Conservation (phyloP, 2,329 filamentous ascomycete species). For the Cladosporium austrohemisphaericum region DNA sequence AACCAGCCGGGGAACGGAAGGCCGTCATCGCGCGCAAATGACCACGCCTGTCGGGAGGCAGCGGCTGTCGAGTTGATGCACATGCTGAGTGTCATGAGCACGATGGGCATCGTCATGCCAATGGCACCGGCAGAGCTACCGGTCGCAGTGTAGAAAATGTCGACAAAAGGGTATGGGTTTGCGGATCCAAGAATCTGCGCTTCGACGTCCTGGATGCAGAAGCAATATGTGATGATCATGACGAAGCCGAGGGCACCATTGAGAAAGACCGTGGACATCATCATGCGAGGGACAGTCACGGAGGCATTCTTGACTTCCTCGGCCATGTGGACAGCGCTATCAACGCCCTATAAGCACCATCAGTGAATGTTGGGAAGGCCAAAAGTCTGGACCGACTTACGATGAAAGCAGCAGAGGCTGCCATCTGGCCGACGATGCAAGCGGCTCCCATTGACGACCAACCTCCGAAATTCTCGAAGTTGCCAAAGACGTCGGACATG, state of each 20-base stretch:
- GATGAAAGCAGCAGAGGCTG: slow-evolving; percentile 12
- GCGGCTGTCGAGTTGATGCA: slow-evolving; percentile 38
- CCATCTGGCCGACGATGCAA: slow-evolving; percentile 25
- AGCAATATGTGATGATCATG: slow-evolving; percentile 37
- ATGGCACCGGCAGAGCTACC: slow-evolving; percentile 33
- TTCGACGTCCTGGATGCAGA: slow-evolving; percentile 17
- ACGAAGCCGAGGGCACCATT: slow-evolving; percentile 41
- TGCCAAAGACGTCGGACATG: slow-evolving; percentile 24
- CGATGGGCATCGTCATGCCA: slow-evolving; percentile 33
- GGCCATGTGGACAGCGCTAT: slow-evolving; percentile 17
- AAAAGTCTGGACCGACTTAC: background rate
- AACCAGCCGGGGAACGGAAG: slow-evolving; percentile 35
- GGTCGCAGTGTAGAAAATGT: slow-evolving; percentile 37
- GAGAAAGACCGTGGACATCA: slow-evolving; percentile 39
- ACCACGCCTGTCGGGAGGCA: slow-evolving; percentile 41
- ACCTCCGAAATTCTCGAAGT: slow-evolving; percentile 22
- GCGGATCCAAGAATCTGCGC: slow-evolving; percentile 19
- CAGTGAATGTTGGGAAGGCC: background rate
- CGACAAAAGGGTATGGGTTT: slow-evolving; percentile 34
- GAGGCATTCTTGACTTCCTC: slow-evolving; percentile 33
- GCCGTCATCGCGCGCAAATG: slow-evolving; percentile 43
- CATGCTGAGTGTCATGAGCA: slow-evolving; percentile 39
- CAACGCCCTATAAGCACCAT: background rate
- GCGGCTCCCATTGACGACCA: slow-evolving; percentile 30
- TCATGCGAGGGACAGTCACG: slow-evolving; percentile 32